Conservation (phyloP, 352 stramenopile genomes). For the Chrysophaeum taylorii region DNA sequence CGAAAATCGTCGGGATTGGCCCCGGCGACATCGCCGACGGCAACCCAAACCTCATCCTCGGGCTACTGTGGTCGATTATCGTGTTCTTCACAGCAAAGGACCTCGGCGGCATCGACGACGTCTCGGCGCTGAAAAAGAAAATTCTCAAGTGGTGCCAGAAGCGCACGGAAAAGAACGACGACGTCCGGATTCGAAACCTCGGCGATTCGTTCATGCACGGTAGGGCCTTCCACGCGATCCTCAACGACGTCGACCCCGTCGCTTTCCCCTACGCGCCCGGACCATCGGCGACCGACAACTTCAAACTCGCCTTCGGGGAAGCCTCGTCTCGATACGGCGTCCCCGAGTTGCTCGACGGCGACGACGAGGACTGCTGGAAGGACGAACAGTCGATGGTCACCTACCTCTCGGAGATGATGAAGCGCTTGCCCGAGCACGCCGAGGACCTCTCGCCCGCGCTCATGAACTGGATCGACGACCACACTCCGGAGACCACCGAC, state of each 20-base stretch:
- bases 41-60: background rate
- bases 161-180: background rate
- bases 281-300: background rate
- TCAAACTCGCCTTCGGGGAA: background rate
- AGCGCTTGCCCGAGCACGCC: background rate
- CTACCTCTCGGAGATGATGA: conserved; percentile 9
- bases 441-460: background rate
- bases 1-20: conserved; percentile 14
- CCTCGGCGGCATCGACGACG: conserved; percentile 4
- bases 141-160: conserved; percentile 11
- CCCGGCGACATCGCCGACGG: conserved; percentile 8
- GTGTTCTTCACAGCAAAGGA: conserved; percentile 10
- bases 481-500: background rate
- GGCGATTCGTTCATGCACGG: background rate
- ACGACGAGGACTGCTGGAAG: conserved; percentile 5
- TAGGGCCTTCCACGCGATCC: conserved; percentile 1
- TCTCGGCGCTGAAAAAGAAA: conserved; percentile 6
- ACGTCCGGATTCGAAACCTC: background rate
- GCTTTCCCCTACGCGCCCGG: background rate
- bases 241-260: background rate
- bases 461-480: background rate
- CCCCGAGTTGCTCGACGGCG: background rate
- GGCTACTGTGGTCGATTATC: conserved; percentile 12
- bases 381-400: conserved; percentile 8
- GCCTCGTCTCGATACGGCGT: background rate